These are phyloP conservation scores for Sporisorium graminicola DNA, from an alignment of 1,284 basidiomycete species.

Conservation along the genomic window DNA sequence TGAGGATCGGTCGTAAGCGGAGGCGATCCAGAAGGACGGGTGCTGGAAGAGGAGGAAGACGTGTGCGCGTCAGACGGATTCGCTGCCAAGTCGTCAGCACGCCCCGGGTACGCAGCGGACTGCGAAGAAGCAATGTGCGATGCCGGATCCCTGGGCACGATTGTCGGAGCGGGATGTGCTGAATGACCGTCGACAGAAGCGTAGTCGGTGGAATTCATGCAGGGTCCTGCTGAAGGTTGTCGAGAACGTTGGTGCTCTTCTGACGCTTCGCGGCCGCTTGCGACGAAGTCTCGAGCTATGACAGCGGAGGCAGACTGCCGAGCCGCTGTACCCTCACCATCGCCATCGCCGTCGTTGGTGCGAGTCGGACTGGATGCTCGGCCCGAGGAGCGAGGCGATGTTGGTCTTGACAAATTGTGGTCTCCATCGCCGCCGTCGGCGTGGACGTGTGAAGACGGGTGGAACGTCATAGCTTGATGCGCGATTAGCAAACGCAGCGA, in stretches of 20 bases:
- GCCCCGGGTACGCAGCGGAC: background rate
- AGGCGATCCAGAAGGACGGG: background rate
- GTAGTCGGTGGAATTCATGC: slow-evolving; percentile 6
- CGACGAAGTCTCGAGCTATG: slow-evolving; percentile 1
- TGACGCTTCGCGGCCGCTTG: background rate
- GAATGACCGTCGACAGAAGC: background rate
- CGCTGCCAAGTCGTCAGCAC: background rate
- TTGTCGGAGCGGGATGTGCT: background rate
- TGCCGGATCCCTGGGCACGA: background rate
- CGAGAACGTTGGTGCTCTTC: background rate
- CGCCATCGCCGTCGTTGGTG: background rate
- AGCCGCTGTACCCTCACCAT: too few species aligned
- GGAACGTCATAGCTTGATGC: slow-evolving; percentile 11
- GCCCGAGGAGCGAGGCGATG: background rate
- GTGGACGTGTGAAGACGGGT: background rate
- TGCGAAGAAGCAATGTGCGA: slow-evolving; percentile 5
- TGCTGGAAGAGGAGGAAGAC: background rate
- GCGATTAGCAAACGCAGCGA: slow-evolving; percentile 15
- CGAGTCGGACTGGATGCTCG: background rate
- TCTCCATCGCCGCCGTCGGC: background rate
- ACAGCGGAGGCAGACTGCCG: background rate
- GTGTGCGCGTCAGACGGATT: slow-evolving; percentile 1
- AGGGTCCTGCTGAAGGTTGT: slow-evolving; percentile 10
- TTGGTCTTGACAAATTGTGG: background rate
- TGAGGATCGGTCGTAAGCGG: slow-evolving; percentile 1